These are phyloP conservation scores for Vigna mungo DNA, from an alignment of 306 rosid genomes.

Conservation along the genomic window DNA sequence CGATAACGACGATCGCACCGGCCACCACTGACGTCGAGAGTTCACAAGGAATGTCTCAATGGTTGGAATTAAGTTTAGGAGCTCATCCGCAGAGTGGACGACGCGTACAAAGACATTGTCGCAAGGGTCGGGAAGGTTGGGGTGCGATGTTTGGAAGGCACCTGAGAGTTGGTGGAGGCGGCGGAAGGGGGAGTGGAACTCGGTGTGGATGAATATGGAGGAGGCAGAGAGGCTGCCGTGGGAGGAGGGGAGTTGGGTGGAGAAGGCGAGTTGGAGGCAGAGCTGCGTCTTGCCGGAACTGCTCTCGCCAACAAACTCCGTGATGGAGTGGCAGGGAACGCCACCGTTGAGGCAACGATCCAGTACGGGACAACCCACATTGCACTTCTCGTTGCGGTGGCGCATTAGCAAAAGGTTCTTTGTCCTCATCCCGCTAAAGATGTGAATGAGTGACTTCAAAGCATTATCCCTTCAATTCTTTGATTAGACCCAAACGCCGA, in stretches of 20 bases:
- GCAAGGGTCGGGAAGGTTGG: slow-evolving; percentile 51
- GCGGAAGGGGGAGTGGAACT: slow-evolving; percentile 79
- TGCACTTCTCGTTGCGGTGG: slow-evolving; percentile 52
- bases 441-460: too few relatives aligned
- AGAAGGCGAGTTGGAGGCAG: slow-evolving; percentile 85
- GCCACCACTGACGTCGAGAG: slow-evolving; percentile 51
- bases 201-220: slow-evolving; percentile 76
- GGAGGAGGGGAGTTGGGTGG: slow-evolving; percentile 79
- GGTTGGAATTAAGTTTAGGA: slow-evolving; percentile 56
- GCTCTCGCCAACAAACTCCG: slow-evolving; percentile 84
- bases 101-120: slow-evolving; percentile 56
- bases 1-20: slow-evolving; percentile 72
- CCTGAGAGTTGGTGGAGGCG: slow-evolving; percentile 76
- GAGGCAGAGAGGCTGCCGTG: slow-evolving; percentile 79
- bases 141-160: slow-evolving; percentile 46
- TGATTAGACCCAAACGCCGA: too few relatives aligned
- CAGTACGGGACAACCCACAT: slow-evolving; percentile 70
- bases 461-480: too few relatives aligned
- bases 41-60: slow-evolving; percentile 51
- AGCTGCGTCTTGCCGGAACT: slow-evolving; percentile 86
- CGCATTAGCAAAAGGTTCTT: slow-evolving; percentile 53
- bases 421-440: slow-evolving; percentile 42
- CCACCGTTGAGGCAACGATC: slow-evolving; percentile 75
- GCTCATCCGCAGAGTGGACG: slow-evolving; percentile 57
- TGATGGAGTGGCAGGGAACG: slow-evolving; percentile 75